phyloP scores from a whole-genome alignment of 805 yeast genomes.

The Candida vartiovaarae region DNA sequence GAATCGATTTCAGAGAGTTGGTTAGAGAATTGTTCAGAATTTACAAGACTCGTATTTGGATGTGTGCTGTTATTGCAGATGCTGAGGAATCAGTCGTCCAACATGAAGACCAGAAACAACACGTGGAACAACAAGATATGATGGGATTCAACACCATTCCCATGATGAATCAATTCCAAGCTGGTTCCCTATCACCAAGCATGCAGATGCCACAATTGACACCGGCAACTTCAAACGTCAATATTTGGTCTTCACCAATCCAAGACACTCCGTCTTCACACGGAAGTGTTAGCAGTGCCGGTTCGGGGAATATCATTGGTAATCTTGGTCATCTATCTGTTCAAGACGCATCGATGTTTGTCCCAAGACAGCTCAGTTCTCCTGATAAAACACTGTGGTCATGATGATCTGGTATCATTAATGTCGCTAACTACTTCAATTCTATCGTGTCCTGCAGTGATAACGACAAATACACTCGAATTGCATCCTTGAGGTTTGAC shows the following conservation, averaged over 20 bases:
- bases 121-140: neutral
- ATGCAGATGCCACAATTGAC: no score
- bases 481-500: no score
- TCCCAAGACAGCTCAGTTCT: slow-evolving; percentile 15
- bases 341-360: slow-evolving; percentile 2
- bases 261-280: neutral
- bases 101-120: neutral
- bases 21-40: slow-evolving; percentile 68
- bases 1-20: slow-evolving; percentile 70
- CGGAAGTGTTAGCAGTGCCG: no score
- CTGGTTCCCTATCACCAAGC: neutral
- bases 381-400: slow-evolving; percentile 10
- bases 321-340: neutral
- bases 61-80: slow-evolving; percentile 54
- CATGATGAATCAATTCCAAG: no score
- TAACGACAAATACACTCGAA: no score
- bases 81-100: neutral
- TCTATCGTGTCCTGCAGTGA: no score
- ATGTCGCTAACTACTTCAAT: no score
- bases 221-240: neutral
- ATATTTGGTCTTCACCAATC: slow-evolving; percentile 3
- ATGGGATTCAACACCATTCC: no score
- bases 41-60: slow-evolving; percentile 78
- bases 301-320: neutral
- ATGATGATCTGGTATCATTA: neutral